Percentiles rank a stretch among this genome's conserved stretches.
Conservation (phyloP, 164 flowering plant species). For the Taxillus chinensis region DNA sequence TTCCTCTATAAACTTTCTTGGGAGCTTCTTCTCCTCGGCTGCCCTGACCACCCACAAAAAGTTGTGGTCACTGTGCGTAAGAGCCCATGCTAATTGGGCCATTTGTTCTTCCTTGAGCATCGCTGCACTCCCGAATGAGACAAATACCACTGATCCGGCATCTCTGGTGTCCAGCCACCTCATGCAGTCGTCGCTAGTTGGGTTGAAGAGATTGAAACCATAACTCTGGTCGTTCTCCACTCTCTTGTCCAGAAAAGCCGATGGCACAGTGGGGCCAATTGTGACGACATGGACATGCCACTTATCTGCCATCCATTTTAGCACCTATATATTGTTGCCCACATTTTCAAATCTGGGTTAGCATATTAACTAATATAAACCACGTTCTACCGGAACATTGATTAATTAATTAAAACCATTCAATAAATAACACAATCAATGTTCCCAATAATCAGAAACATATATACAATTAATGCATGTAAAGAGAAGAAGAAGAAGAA, state of each 20-base stretch:
- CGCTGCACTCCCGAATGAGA: slow-evolving; percentile 17
- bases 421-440: too few species aligned
- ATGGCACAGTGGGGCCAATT: slow-evolving; percentile 14
- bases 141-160: slow-evolving; percentile 12
- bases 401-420: too few species aligned
- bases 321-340: slow-evolving; percentile 5
- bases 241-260: slow-evolving; percentile 12
- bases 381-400: neutral
- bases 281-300: slow-evolving; percentile 10
- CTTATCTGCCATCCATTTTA: slow-evolving; percentile 10
- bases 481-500: too few species aligned
- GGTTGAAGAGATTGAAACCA: slow-evolving; percentile 9
- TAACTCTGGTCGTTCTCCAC: slow-evolving; percentile 9
- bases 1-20: slow-evolving; percentile 2
- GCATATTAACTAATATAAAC: neutral
- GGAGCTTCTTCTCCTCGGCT: slow-evolving; percentile 11
- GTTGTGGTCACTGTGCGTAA: slow-evolving; percentile 1
- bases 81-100: slow-evolving; percentile 7
- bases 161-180: slow-evolving; percentile 11
- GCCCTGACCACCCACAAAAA: slow-evolving; percentile 19
- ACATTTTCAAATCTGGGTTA: neutral
- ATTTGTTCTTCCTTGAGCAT: slow-evolving; percentile 5
- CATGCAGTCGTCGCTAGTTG: slow-evolving; percentile 6
- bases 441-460: too few species aligned
- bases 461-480: too few species aligned